These are phyloP conservation scores for Mycosphaerelloides madeirae DNA, from an alignment of 2,329 filamentous ascomycete species.

Conservation along the genomic window DNA sequence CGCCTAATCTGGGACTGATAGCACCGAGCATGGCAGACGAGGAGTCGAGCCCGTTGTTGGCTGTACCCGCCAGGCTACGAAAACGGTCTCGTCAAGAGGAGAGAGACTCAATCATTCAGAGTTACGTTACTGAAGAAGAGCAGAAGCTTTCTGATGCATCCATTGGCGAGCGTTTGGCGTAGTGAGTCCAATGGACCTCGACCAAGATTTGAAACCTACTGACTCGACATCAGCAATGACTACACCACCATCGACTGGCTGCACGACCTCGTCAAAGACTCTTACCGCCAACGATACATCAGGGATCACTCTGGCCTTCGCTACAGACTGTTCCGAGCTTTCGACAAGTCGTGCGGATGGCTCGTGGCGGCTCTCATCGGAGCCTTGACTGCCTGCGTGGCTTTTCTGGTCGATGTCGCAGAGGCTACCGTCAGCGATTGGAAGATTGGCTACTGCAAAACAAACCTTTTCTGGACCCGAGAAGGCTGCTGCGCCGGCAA, in stretches of 20 bases:
- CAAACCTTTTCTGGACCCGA: constrained; percentile 43
- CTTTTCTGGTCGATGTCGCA: constrained; percentile 52
- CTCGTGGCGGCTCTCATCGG: constrained; percentile 53
- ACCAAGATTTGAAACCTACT: neutral
- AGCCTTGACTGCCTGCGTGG: constrained; percentile 51
- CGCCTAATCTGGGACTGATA: neutral
- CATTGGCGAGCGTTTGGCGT: constrained; percentile 53
- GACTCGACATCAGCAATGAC: constrained; percentile 39
- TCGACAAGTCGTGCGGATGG: constrained; percentile 54
- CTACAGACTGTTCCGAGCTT: constrained; percentile 36
- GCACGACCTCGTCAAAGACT: constrained; percentile 57
- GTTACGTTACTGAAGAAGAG: constrained; percentile 47
- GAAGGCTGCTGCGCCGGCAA: constrained; percentile 47
- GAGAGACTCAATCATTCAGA: constrained; percentile 40
- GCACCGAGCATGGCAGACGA: constrained; percentile 5
- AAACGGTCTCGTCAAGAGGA: constrained; percentile 34
- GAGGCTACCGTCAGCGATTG: constrained; percentile 53
- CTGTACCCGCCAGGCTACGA: constrained; percentile 19
- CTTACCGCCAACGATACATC: constrained; percentile 49
- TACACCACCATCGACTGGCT: constrained; percentile 61
- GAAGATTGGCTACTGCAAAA: constrained; percentile 53
- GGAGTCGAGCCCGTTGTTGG: constrained; percentile 36
- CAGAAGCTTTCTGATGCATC: constrained; percentile 43
- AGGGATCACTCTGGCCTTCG: constrained; percentile 42
- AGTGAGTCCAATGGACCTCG: constrained; percentile 25